A percentile compares a stretch with the other conserved stretches of the same genome.
Conservation (phyloP, 495 filamentous ascomycete species). For the Podospora didyma region DNA sequence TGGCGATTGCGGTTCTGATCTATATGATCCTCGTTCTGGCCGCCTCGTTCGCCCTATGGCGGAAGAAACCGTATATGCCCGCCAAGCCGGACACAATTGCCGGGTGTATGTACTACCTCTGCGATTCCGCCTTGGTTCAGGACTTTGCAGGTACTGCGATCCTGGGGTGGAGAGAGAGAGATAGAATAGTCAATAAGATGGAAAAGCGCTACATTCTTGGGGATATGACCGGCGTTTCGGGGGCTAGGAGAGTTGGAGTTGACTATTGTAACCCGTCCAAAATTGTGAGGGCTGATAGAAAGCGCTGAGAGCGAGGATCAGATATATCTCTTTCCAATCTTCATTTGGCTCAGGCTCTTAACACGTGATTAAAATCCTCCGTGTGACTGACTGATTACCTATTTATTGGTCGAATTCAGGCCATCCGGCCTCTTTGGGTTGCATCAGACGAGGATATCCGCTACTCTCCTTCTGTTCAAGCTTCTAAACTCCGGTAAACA, state of each 20-base stretch:
- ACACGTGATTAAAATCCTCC: too few relatives aligned
- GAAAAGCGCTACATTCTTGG: neutral
- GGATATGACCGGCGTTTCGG: neutral
- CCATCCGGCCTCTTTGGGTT: too few relatives aligned
- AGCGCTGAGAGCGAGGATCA: too few relatives aligned
- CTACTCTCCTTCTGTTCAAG: too few relatives aligned
- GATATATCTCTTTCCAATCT: too few relatives aligned
- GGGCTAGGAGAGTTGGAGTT: neutral
- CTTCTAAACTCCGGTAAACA: too few relatives aligned
- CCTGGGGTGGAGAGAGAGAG: constrained; percentile 11
- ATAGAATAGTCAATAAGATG: neutral
- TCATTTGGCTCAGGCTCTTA: too few relatives aligned
- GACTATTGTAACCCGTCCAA: too few relatives aligned
- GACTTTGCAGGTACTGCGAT: constrained; percentile 20
- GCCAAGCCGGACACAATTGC: constrained; percentile 11
- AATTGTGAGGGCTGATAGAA: too few relatives aligned
- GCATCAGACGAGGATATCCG: too few relatives aligned
- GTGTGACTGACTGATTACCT: too few relatives aligned
- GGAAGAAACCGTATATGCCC: neutral
- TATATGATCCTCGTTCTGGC: constrained; percentile 1
- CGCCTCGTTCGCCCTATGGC: neutral
- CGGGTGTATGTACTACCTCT: constrained; percentile 30
- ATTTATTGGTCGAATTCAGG: too few relatives aligned
- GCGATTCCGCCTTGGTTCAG: constrained; percentile 21
- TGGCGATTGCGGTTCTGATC: constrained; percentile 18